Evolutionary conservation across 1,284 basidiomycete genomes (phyloP), one percentile per base, ranked within the genome.

Genomic region (Sporisorium graminicola): DNA sequence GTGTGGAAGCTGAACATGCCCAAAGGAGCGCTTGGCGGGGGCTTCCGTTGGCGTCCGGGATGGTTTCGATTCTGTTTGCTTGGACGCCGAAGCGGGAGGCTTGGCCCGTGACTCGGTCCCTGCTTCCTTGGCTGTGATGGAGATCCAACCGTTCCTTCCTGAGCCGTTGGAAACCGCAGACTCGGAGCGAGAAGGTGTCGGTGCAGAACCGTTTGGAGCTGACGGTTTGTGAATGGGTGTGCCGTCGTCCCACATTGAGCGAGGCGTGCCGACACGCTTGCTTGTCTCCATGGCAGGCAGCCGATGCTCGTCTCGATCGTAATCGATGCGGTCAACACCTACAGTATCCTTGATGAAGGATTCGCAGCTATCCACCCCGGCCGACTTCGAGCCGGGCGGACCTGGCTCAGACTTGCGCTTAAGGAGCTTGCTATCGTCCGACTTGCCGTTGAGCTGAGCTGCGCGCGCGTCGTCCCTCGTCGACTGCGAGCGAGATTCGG

Each of bases 1-100:
- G 62, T 74, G 59, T 9, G 80, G 80, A 9, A 81, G 59, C 13
- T 16, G 59, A 37, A 81, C 70, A 42, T 74, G 65, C 0, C 56
- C 66, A 40, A 78, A 79, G 10, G 70, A 74, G 16, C 40, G 64
- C 29, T 65, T 50, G 42, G 8, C 33, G 18, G 26, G 12, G 6
- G 24, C 31, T n/a, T 16, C 49, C 14, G 20, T 55, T 31, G 22
- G 7, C 20, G 20, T 8, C 7, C 8, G 31, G 9, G 51, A n/a
- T 14, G 35, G 13, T 7, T 50, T 37, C 16, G 37, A 1, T 1
- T 22, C 14, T 27, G 42, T 27, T 4, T 6, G 18, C 40, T 49
- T 58, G 5, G 14, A 18, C 12, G 57, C 5, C 12, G 42, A 12
- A 5, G 24, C 8, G 6, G 40, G 16, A 13, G 40, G 5, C n/a